Base-by-base conservation (phyloP, 1,139 yeast species). In the Blastobotrys persicus region DNA sequence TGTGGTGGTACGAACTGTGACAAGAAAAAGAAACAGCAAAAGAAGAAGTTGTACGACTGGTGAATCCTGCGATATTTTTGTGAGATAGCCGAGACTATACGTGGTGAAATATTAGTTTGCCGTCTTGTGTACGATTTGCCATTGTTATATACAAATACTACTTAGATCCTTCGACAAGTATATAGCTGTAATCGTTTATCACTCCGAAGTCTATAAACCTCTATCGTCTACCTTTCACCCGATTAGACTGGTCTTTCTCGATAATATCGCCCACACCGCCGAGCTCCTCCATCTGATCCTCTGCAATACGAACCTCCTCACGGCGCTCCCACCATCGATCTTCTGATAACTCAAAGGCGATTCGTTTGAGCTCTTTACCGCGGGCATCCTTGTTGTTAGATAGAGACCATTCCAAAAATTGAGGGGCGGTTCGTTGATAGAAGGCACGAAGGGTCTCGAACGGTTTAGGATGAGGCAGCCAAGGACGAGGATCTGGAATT, bases 311-410 rank as follows among this genome's bases (percentile, higher is more conserved):
- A 19, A 91, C 83, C 60, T 85, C 94, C 63, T 92, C 98, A 71
- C 98, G 83, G 72, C 98, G 85, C 66, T 92, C 98, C 98, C 98
- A 92, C 94, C 96, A 92, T 71, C 98, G 80, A 56, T 85, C 94
- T 69, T 91, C 96, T 66, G 95, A 85, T 54, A 91, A 70, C 58
- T 89, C 97, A 65, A 92, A 92, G 0, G 97, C 86, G 38, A 87
- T 85, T 53, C 86, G 84, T 71, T 91, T 89, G 67, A 92, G 77
- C 61, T 88, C 85, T 66, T 92, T 92, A 49, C 96, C 98, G 60
- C 95, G 80, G n/a, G 88, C 83, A 51, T 87, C 92, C 59, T 87
- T 77, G 58, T 87, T 83, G 60, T 85, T 84, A 2, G 94, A 83
- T 37, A 70, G 58, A 1, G 95, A 89, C 97, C 98, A 92, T 65